Conservation (phyloP, 495 filamentous ascomycete species). For the Penicillium odoratum region DNA sequence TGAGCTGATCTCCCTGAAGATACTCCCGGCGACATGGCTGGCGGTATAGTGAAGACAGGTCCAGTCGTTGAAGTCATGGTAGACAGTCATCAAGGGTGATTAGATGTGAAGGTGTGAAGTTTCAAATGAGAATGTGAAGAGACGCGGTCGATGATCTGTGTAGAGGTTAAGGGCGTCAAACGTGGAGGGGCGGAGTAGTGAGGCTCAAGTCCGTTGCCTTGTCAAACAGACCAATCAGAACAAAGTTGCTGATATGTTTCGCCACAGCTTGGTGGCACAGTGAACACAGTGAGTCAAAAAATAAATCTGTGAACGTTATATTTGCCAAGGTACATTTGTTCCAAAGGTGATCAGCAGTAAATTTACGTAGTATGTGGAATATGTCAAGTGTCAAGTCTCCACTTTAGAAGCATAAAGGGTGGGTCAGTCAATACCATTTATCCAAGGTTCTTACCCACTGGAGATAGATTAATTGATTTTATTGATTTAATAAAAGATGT, state of each 20-base stretch:
- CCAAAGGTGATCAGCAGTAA: too few relatives aligned
- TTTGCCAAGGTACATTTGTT: neutral
- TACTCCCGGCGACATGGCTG: neutral
- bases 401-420: neutral
- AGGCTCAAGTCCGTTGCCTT: slow-evolving; percentile 8
- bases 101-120: neutral
- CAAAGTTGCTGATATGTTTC: neutral
- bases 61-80: neutral
- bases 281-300: neutral
- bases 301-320: neutral
- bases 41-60: neutral
- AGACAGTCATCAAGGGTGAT: neutral
- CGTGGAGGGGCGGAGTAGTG: neutral
- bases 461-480: neutral
- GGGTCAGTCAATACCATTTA: neutral
- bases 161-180: neutral
- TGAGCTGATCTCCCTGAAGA: neutral
- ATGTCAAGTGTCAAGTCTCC: neutral
- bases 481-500: too few relatives aligned
- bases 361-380: neutral
- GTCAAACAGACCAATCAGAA: neutral
- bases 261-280: neutral
- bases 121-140: neutral
- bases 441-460: neutral
- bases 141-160: too few relatives aligned